phyloP scores from a whole-genome alignment of 2,329 filamentous ascomycete species.

The Teratosphaeriaceae sp. region DNA sequence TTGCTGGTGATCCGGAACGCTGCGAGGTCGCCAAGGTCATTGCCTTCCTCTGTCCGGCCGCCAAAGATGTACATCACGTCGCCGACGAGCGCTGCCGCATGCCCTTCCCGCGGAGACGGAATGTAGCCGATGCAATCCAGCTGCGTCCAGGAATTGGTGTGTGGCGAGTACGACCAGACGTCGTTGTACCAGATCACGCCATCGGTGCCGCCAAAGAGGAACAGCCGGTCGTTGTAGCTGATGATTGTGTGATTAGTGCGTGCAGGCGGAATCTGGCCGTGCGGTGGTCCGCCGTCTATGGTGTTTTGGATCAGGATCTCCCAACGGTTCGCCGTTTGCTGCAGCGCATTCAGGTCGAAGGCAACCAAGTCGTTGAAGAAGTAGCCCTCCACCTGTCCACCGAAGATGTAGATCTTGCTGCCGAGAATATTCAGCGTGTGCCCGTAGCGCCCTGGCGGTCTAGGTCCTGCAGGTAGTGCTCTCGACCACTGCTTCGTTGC shows the following conservation, averaged over 20 bases:
- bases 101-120: conserved; percentile 84
- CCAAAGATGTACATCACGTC: conserved; percentile 99
- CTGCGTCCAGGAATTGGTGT: conserved; percentile 74
- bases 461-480: conserved; percentile 76
- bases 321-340: conserved; percentile 87
- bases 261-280: conserved; percentile 70
- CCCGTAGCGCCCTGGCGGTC: conserved; percentile 87
- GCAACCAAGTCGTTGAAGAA: conserved; percentile 97
- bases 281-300: conserved; percentile 52
- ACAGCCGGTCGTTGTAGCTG: conserved; percentile 88
- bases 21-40: conserved; percentile 86
- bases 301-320: conserved; percentile 79
- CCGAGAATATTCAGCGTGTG: conserved; percentile 95
- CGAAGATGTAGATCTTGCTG: conserved; percentile 96
- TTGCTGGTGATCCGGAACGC: conserved; percentile 76
- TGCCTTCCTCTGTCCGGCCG: conserved; percentile 86
- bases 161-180: conserved; percentile 91
- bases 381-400: conserved; percentile 91
- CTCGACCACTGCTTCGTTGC: conserved; percentile 97
- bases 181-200: conserved; percentile 98
- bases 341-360: conserved; percentile 91
- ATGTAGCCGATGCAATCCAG: conserved; percentile 98
- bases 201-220: conserved; percentile 96
- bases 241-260: conserved; percentile 93
- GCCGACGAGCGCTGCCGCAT: conserved; percentile 86